Evolutionary conservation across 176 grass and related monocot genomes (phyloP).

Genomic region (Oryza rufipogon): DNA sequence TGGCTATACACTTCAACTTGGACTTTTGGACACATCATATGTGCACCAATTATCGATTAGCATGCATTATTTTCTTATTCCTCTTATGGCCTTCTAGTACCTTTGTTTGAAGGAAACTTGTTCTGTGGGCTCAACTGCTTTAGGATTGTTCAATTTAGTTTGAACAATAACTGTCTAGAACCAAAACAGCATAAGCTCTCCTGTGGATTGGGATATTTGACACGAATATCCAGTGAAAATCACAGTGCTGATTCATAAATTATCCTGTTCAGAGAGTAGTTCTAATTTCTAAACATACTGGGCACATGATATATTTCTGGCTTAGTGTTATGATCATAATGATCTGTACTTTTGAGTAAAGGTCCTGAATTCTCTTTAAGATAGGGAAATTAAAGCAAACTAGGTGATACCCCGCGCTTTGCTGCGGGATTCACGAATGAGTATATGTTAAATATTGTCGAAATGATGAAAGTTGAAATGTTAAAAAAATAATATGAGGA

Average conservation of each 20-base stretch:
- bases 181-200: neutral
- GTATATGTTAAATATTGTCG: too few species aligned
- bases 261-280: neutral
- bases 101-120: neutral
- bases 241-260: neutral
- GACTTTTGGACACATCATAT: neutral
- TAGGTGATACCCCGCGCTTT: too few species aligned
- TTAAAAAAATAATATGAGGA: too few species aligned
- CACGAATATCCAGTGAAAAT: neutral
- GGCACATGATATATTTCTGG: neutral
- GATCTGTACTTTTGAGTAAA: neutral
- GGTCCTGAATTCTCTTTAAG: neutral
- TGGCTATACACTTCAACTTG: neutral
- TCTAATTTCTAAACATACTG: neutral
- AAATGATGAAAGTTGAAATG: too few species aligned
- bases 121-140: conserved; percentile 18
- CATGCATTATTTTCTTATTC: neutral
- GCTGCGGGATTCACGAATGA: too few species aligned
- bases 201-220: neutral
- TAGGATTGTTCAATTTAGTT: neutral
- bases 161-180: neutral
- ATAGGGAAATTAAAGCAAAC: neutral
- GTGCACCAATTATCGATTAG: neutral
- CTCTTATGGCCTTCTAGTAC: neutral
- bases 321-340: neutral